Conservation (phyloP, 2,329 filamentous ascomycete species). For the Sclerotinia glacialis region DNA sequence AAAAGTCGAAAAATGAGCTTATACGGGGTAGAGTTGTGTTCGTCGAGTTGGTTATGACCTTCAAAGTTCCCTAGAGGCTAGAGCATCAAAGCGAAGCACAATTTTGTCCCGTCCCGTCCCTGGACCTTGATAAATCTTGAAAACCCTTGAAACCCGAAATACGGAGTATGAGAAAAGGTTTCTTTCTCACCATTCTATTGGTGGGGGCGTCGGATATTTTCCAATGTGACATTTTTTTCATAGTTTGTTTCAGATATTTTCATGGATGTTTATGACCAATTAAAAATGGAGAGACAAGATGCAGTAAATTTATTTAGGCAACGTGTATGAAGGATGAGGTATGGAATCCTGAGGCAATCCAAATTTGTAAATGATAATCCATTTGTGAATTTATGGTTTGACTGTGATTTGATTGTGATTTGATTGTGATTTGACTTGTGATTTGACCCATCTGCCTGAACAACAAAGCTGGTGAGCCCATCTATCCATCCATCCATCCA, state of each 20-base stretch:
- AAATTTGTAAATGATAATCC: not conserved
- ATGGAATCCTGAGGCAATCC: not conserved
- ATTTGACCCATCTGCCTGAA: not conserved
- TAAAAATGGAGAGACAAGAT: conserved; percentile 6
- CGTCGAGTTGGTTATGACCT: not conserved
- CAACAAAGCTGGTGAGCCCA: too few species aligned
- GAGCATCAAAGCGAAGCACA: conserved; percentile 2
- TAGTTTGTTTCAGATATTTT: conserved; percentile 12
- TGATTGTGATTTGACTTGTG: not conserved
- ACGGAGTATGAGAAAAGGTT: not conserved
- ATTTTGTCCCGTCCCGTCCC: not conserved
- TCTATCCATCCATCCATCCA: too few species aligned
- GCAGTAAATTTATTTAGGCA: not conserved
- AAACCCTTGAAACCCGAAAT: not conserved
- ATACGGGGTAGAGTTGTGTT: not conserved
- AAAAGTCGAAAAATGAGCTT: not conserved
- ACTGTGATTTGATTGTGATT: not conserved
- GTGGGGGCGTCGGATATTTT: conserved; percentile 7
- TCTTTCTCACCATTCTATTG: not conserved
- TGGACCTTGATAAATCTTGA: not conserved
- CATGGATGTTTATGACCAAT: conserved; percentile 16
- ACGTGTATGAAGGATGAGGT: not conserved
- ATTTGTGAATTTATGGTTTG: not conserved
- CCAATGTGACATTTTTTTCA: not conserved
- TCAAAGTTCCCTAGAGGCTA: not conserved